Evolutionary conservation across 192 early-diverging fungal genomes (phyloP).

Genomic region (Entomortierella beljakovae): DNA sequence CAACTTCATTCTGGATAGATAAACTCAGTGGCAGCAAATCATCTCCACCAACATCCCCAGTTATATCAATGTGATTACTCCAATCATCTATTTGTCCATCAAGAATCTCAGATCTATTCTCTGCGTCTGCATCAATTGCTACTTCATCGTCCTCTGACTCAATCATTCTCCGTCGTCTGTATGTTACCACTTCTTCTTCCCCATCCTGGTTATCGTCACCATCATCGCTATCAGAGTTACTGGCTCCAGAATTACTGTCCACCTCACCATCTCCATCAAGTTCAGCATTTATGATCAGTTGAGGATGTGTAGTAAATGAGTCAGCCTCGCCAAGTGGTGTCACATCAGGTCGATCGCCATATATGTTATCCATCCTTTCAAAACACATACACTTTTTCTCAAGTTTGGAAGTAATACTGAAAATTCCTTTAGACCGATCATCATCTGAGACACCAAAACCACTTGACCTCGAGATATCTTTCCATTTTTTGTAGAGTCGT

Average conservation of each 20-base stretch:
- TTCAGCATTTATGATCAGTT: not conserved
- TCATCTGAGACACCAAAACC: constrained; percentile 23
- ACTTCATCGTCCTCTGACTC: not conserved
- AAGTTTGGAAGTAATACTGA: constrained; percentile 4
- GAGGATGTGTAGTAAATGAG: not conserved
- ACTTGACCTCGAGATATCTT: not conserved
- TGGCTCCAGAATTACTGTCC: not conserved
- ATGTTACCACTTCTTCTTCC: not conserved
- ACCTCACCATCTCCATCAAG: not conserved
- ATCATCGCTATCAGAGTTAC: not conserved
- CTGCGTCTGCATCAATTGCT: no score
- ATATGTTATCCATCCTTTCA: constrained; percentile 28
- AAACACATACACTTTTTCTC: constrained; percentile 25
- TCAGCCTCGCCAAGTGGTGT: not conserved
- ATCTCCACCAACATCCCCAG: no score
- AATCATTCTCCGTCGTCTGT: not conserved
- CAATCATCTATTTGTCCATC: no score
- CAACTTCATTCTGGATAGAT: no score
- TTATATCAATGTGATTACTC: no score
- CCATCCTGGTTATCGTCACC: not conserved
- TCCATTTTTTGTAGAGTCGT: not conserved
- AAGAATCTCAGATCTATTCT: no score
- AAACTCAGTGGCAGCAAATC: no score
- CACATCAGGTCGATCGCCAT: constrained; percentile 4
- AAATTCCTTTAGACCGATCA: constrained; percentile 14